These are phyloP conservation scores for Trichophyton rubrum DNA, from an alignment of 2,329 filamentous ascomycete species.

Conservation along the genomic window DNA sequence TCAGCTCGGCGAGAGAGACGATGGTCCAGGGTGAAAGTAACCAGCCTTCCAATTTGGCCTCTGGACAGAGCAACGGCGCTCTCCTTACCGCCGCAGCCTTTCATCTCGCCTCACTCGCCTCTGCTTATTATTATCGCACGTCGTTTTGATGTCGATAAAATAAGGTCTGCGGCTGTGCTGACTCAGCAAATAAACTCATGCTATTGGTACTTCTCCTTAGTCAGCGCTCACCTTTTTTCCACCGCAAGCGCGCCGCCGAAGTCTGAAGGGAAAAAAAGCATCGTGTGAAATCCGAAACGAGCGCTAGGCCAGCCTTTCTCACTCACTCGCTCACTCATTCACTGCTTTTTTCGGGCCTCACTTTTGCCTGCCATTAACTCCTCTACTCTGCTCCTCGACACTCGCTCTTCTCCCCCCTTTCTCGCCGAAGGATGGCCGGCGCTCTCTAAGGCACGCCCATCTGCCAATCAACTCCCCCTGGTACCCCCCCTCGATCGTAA, in stretches of 20 bases:
- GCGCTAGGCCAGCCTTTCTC: not conserved
- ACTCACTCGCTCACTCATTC: not conserved
- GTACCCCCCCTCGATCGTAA: not conserved
- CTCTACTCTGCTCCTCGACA: not conserved
- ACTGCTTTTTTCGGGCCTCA: not conserved
- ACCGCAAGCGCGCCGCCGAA: slow-evolving; percentile 1
- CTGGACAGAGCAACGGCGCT: too few species aligned
- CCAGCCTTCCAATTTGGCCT: too few species aligned
- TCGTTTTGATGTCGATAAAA: not conserved
- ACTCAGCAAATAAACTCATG: not conserved
- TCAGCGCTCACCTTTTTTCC: not conserved
- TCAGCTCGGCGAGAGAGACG: too few species aligned
- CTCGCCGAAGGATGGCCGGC: not conserved
- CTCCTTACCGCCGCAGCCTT: too few species aligned
- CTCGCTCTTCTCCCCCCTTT: not conserved
- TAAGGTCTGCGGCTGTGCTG: not conserved
- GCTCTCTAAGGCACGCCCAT: not conserved
- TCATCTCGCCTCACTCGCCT: not conserved
- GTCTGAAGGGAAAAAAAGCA: not conserved
- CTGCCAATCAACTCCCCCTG: not conserved
- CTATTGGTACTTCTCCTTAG: not conserved
- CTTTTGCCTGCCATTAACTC: not conserved
- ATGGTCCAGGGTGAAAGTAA: too few species aligned
- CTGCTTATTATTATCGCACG: not conserved
- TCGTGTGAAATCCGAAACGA: slow-evolving; percentile 1